These are phyloP conservation scores for Mycena chlorophos DNA, from an alignment of 768 basidiomycete genomes.

Conservation along the genomic window DNA sequence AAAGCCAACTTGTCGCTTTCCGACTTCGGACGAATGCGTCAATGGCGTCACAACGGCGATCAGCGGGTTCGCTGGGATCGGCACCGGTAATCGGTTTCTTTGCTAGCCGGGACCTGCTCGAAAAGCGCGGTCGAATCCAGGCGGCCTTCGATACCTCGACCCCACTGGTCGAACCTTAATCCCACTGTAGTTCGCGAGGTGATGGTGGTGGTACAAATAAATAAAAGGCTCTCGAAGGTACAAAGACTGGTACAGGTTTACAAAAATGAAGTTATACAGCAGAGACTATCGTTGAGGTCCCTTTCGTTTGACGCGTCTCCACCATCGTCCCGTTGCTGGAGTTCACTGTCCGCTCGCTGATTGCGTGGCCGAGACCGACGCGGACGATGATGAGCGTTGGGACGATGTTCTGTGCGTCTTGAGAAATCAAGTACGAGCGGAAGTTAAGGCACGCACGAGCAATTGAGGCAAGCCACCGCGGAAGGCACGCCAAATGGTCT, in stretches of 20 bases:
- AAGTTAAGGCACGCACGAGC: constrained; percentile 4
- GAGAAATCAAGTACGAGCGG: neutral
- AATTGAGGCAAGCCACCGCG: constrained; percentile 16
- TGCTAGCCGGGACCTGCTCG: neutral
- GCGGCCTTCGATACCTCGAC: too few species aligned
- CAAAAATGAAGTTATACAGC: neutral
- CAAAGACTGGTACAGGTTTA: neutral
- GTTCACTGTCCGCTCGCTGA: neutral
- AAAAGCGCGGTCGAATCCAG: too few species aligned
- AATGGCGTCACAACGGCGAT: neutral
- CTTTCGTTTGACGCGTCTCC: neutral
- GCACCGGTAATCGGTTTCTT: neutral
- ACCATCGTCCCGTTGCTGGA: neutral
- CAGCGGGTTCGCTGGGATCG: neutral
- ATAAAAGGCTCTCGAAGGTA: neutral
- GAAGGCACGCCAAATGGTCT: constrained; percentile 20
- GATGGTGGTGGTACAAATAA: too few species aligned
- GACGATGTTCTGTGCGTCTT: constrained; percentile 21
- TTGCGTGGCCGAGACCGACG: constrained; percentile 11
- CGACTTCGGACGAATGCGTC: neutral
- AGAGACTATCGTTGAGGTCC: neutral
- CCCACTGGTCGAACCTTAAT: too few species aligned
- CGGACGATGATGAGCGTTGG: constrained; percentile 19
- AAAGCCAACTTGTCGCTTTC: neutral
- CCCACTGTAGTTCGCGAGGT: too few species aligned